Conservation (phyloP, 1,139 yeast genomes). For the Magnusiomyces magnusii region DNA sequence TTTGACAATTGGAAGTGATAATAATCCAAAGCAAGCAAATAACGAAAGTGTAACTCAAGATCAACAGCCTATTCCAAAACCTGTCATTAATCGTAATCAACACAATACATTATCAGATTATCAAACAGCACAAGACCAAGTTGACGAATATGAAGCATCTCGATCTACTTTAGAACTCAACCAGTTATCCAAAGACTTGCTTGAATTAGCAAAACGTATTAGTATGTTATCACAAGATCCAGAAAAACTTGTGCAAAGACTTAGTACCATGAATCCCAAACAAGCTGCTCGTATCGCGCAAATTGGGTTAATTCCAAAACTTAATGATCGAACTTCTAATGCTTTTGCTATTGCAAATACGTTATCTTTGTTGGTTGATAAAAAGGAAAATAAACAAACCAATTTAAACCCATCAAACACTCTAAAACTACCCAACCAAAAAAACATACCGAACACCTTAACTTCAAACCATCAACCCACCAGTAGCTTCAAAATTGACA, state of each 20-base stretch:
- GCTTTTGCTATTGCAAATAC: background rate
- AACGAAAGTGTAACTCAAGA: too few relatives aligned
- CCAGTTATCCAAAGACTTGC: background rate
- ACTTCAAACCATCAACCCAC: background rate
- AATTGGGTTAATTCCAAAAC: background rate
- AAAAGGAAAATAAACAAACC: background rate
- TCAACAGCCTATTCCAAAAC: background rate
- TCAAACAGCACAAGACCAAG: background rate
- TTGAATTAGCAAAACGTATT: background rate
- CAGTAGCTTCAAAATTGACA: background rate
- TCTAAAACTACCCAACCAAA: too few relatives aligned
- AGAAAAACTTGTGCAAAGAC: background rate
- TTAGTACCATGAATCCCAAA: background rate
- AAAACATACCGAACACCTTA: background rate
- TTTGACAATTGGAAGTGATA: background rate
- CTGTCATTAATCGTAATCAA: background rate
- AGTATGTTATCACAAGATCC: background rate
- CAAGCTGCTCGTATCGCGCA: background rate
- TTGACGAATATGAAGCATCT: background rate
- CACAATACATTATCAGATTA: background rate
- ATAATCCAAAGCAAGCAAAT: background rate
- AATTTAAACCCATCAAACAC: background rate
- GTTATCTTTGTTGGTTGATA: background rate
- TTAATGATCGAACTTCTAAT: background rate
- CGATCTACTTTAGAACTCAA: background rate